Base-by-base conservation (phyloP, 2,329 filamentous ascomycete genomes). In the Stagonosporopsis cucurbitacearum region DNA sequence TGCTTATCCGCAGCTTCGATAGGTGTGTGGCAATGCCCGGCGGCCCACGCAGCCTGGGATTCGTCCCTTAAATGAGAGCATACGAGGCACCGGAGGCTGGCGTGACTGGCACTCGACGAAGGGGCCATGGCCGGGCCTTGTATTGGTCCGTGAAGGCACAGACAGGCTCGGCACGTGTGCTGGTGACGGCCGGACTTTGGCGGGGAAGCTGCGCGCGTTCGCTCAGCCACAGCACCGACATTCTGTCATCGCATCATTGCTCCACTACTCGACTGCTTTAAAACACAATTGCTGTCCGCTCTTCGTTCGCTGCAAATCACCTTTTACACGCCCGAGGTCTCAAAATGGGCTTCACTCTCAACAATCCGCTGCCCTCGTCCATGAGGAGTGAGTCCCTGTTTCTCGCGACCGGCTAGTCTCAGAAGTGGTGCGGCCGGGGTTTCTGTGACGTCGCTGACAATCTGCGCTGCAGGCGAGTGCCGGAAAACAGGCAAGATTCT, bases 401-500 rank as follows among this genome's bases (percentile, higher is more conserved):
- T 43, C 41, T 28, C 15, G 42, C 47, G 36, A 47, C 33, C 20
- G 41, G 42, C 53, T 22, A 28, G 44, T 41, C 30, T 54, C 37
- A 36, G 37, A 53, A 28, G 12, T 36, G 20, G 36, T 49, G 44
- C 42, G 41, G 17, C 40, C 28, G 41, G 40, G 26, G 19, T 25
- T 33, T 8, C 52, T 57, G 67, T 69, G 67, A 69, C 68, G 65
- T 70, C 63, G 71, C 77, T 75, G 58, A 74, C 68, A 64, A 55
- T 65, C 62, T 62, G 47, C 59, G 44, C 55, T 32, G 66, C 77
- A 97, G 94, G 92, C 81, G 95, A 99, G 81, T 98, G 95, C 81
- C 95, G 90, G 78, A 99, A 99, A 80, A 95, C 92, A 74, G 90
- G 90, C 73, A 96, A 96, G 82, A 98, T 98, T 71, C 85, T 99